These are phyloP conservation scores for Fusarium sp. DNA, from an alignment of 2,329 filamentous ascomycete species.

Conservation along the genomic window DNA sequence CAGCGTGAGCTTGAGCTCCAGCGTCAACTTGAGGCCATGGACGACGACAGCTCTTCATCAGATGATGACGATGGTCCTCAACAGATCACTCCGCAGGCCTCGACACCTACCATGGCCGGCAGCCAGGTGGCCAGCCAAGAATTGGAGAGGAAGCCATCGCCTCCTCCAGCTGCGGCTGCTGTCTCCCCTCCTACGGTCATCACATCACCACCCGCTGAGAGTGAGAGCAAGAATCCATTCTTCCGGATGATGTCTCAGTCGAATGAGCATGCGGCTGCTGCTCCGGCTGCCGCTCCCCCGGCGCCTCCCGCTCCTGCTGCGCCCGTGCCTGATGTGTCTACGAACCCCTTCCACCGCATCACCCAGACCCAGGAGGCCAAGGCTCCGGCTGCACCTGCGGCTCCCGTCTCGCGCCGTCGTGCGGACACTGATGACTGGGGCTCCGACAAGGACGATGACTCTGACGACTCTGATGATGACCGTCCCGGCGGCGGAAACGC, in stretches of 20 bases:
- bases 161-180: conserved; percentile 58
- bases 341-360: conserved; percentile 95
- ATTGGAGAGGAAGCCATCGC: conserved; percentile 63
- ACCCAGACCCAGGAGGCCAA: conserved; percentile 75
- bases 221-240: conserved; percentile 94
- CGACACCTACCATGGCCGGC: conserved; percentile 66
- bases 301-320: conserved; percentile 52
- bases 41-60: conserved; percentile 80
- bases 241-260: conserved; percentile 87
- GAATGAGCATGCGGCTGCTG: conserved; percentile 61
- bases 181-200: conserved; percentile 63
- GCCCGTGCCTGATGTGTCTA: conserved; percentile 72
- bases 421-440: conserved; percentile 82
- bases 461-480: conserved; percentile 73
- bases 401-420: conserved; percentile 65
- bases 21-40: conserved; percentile 82
- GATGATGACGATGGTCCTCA: conserved; percentile 84
- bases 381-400: conserved; percentile 62
- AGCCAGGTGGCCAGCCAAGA: conserved; percentile 67
- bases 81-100: conserved; percentile 73
- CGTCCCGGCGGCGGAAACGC: conserved; percentile 84
- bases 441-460: conserved; percentile 72
- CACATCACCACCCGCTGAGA: conserved; percentile 69
- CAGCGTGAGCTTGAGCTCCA: conserved; percentile 92
- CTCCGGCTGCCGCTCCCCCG: conserved; percentile 56